Evolutionary conservation across 768 basidiomycete species (phyloP).

Genomic region (Hygrophoropsis aurantiaca): DNA sequence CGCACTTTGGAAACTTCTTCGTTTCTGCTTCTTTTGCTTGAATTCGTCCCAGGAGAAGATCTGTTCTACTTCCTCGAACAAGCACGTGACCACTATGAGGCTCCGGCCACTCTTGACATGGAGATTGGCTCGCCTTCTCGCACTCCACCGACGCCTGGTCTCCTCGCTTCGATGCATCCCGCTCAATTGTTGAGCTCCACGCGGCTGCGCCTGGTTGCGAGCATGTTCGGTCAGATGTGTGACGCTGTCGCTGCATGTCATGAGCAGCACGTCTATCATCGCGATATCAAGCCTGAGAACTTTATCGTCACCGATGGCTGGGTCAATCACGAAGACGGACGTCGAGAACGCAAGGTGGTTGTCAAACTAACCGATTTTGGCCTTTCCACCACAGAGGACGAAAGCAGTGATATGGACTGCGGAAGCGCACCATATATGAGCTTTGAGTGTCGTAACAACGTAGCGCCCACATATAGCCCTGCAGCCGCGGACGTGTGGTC

Average conservation of each 20-base stretch:
- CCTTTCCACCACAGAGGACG: constrained; percentile 83
- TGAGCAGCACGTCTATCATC: constrained; percentile 85
- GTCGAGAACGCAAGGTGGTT: constrained; percentile 80
- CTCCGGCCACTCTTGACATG: constrained; percentile 30
- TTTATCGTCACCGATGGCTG: constrained; percentile 91
- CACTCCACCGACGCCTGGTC: constrained; percentile 91
- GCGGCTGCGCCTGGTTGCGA: constrained; percentile 88
- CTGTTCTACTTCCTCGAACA: constrained; percentile 98
- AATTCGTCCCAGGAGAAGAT: constrained; percentile 96
- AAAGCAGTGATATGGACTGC: constrained; percentile 96
- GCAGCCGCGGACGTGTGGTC: constrained; percentile 99
- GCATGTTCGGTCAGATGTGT: constrained; percentile 99
- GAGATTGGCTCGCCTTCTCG: constrained; percentile 38
- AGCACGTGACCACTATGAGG: constrained; percentile 82
- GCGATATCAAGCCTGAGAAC: constrained; percentile 99
- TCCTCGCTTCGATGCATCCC: constrained; percentile 81
- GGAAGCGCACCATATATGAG: constrained; percentile 99
- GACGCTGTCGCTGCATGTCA: constrained; percentile 96
- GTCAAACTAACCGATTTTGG: constrained; percentile 99
- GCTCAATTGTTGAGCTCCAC: constrained; percentile 81
- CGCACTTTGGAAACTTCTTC: constrained; percentile 90
- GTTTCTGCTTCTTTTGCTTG: constrained; percentile 89
- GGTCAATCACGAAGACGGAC: constrained; percentile 50
- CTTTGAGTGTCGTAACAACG: constrained; percentile 97
- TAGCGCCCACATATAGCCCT: constrained; percentile 91